Evolutionary conservation across 257 asterid species (phyloP), one percentile per base, ranked within the genome.

Genomic region (Ilex asprella): DNA sequence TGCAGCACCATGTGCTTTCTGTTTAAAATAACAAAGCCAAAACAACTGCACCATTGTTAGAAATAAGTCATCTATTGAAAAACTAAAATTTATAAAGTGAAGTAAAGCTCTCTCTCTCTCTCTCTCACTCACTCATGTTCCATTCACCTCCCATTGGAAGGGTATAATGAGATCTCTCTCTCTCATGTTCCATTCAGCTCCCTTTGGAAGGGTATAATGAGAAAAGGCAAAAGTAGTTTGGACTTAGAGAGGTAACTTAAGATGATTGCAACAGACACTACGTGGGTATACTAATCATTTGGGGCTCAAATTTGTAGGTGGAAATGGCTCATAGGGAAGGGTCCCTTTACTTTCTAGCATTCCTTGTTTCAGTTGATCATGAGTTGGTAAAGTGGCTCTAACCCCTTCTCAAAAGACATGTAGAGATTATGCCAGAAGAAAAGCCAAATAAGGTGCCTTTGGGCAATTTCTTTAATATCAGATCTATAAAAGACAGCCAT

Each of bases 381-480:
- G 74, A 75, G 89, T 76, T 73, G 77, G 75, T 73, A 71, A 70
- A 77, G 87, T 63, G 89, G 12, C 87, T 72, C 84, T 61, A 79
- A 63, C 66, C 77, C 30, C 78, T 27, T 61, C 79, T 61, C 70
- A 85, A 85, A 75, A 60, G 86, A 72, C 91, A 78, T 77, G 70
- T 68, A 69, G 8, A 59, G 75, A 10, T 46, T 35, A 73, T 65
- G 73, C 73, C 74, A 66, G 62, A 62, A 72, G 66, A 71, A 61
- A 72, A 69, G 75, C 82, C 85, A 75, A 74, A 75, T 52, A 61
- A 56, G 62, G 71, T 44, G 61, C 53, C 68, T 59, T 62, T 59
- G 61, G 47, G 65, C 61, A 67, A 77, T 65, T 78, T 61, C 44
- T 62, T 79, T 73, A 70, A 54, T 66, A 61, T 57, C 61, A 58